Evolutionary conservation across 2,329 filamentous ascomycete genomes (phyloP), one percentile per base, ranked within the genome.

Genomic region (Pseudogymnoascus sp.): DNA sequence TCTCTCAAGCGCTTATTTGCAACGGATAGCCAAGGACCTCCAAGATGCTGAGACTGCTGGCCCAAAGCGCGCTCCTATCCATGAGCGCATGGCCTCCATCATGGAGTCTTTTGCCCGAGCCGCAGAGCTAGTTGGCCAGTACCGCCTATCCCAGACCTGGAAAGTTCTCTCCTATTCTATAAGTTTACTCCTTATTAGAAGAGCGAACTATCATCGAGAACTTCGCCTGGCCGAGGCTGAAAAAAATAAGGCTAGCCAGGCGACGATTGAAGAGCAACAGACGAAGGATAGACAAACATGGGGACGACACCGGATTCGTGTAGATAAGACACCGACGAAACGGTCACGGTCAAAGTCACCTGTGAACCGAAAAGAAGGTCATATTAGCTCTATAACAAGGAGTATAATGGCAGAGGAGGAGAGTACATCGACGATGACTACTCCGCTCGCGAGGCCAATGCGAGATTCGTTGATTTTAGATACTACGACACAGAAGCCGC

Each of bases 71-170:
- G 14, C 76, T 85, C n/a, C 82, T 82, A 1, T 73, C 67, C 48
- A 73, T 72, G 2, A 72, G 8, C 76, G 83, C n/a, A 75, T 87
- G 1, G 71, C 72, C 0, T 65, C 69, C 1, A 84, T 86, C 7
- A 75, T 87, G 66, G 82, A 86, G 66, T 76, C 79, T 37, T 88
- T 83, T 69, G 85, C 84, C 2, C 76, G 74, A 23, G 80, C 82
- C n/a, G 83, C 85, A 1, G 84, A 87, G 67, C 76, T 75, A 2
- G 80, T 82, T 19, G 80, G 79, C 34, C 77, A 84, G 60, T 88
- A 83, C 70, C 80, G 85, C 1, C 77, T 88, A 0, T 83, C 85
- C 4, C 85, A 88, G 70, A 86, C 84, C 1, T 88, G 85, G 85
- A 81, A 84, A 31, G 79, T 87, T 11, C 71, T 88, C 19, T 80